Percentiles rank a stretch among this genome's conserved stretches.
These are phyloP conservation scores for Acer campestre DNA, from an alignment of 345 rosid genomes.

Conservation along the genomic window DNA sequence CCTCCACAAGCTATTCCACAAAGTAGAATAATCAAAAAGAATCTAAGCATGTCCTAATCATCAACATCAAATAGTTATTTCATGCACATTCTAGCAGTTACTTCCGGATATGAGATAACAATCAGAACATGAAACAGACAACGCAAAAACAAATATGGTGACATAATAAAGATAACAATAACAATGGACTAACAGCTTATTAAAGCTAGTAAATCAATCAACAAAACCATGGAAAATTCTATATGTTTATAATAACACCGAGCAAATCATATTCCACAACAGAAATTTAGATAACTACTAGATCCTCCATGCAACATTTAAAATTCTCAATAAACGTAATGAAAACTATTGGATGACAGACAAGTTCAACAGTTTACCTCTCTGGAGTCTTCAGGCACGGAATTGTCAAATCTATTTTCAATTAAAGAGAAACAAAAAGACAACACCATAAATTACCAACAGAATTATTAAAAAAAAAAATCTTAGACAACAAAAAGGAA, in stretches of 20 bases:
- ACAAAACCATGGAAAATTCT: neutral
- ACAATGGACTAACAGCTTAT: neutral
- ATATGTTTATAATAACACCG: no score
- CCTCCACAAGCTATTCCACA: no score
- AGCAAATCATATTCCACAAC: no score
- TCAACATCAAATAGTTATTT: no score
- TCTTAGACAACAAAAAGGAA: neutral
- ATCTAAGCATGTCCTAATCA: no score
- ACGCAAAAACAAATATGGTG: neutral
- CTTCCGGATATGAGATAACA: no score
- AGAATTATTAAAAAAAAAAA: neutral
- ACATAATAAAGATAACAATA: neutral
- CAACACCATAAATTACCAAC: conserved; percentile 4
- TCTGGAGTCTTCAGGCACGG: conserved; percentile 95
- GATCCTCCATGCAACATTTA: neutral
- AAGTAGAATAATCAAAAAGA: no score
- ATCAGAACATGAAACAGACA: neutral
- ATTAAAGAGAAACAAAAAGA: conserved; percentile 11
- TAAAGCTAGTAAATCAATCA: neutral
- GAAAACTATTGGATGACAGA: neutral
- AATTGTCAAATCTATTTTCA: conserved; percentile 63
- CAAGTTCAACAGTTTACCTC: conserved; percentile 45
- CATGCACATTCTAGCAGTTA: no score
- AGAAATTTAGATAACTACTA: no score
- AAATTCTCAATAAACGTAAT: neutral